Evolutionary conservation across 441 rosid species (phyloP).

Genomic region (Mallotus repandus): DNA sequence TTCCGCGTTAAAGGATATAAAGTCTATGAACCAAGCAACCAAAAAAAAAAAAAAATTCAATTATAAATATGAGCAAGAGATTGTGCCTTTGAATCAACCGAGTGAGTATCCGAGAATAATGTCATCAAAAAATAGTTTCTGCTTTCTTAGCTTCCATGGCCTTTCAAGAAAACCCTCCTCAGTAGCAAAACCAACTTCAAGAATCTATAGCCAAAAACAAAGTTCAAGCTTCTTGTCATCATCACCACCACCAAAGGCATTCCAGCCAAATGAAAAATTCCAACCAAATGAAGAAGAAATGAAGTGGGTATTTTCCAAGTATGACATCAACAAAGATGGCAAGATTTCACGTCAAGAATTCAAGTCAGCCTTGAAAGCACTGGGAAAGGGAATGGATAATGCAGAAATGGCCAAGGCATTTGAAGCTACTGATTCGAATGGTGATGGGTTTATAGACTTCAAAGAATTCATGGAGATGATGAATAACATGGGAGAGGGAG

Average conservation of each 20-base stretch:
- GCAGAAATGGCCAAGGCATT: conserved; percentile 40
- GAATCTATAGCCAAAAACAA: conserved; percentile 20
- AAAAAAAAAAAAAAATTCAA: background rate
- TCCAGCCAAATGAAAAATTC: no score
- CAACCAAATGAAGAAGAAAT: conserved; percentile 46
- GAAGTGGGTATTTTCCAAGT: conserved; percentile 52
- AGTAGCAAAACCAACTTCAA: conserved; percentile 15
- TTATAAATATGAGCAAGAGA: background rate
- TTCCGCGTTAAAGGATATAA: conserved; percentile 17
- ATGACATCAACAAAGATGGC: conserved; percentile 53
- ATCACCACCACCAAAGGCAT: conserved; percentile 12
- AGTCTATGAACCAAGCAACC: background rate
- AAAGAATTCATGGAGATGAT: conserved; percentile 49
- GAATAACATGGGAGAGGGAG: conserved; percentile 36
- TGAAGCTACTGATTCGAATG: conserved; percentile 37
- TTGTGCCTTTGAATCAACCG: background rate
- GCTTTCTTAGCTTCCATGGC: conserved; percentile 38
- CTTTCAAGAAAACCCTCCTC: conserved; percentile 29
- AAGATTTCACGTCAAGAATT: conserved; percentile 50
- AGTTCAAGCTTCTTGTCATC: conserved; percentile 8
- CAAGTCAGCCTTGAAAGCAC: conserved; percentile 29
- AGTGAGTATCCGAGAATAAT: background rate
- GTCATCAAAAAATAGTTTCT: conserved; percentile 19
- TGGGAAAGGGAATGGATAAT: conserved; percentile 35
- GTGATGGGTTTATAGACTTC: conserved; percentile 49